A percentile compares a stretch with the other conserved stretches of the same genome.
phyloP scores from a whole-genome alignment of 75 land plant species.

The Picea glauca region DNA sequence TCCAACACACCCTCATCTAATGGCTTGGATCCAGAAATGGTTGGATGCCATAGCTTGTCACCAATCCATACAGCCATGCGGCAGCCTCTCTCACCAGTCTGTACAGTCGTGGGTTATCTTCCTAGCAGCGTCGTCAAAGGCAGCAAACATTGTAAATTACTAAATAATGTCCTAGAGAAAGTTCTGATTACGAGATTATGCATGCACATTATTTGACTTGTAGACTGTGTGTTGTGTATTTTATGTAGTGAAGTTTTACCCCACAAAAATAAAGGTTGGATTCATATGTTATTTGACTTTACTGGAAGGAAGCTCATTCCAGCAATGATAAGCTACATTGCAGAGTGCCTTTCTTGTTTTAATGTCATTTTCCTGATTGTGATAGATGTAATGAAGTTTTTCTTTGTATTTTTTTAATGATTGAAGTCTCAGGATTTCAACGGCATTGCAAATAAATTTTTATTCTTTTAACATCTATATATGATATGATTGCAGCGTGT shows the following conservation, averaged over 20 bases:
- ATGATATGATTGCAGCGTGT: slow-evolving; percentile 54
- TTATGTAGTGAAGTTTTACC: not conserved
- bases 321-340: not conserved
- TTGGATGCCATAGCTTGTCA: too few species aligned
- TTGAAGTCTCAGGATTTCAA: not conserved
- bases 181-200: not conserved
- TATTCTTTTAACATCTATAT: not conserved
- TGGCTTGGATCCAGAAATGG: too few species aligned
- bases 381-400: not conserved
- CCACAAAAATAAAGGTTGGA: not conserved
- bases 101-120: not conserved
- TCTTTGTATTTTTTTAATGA: not conserved
- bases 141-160: not conserved
- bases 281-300: not conserved
- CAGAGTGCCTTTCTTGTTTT: not conserved
- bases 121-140: not conserved
- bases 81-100: too few species aligned
- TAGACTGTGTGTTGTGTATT: not conserved
- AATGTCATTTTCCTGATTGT: not conserved
- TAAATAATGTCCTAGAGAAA: not conserved
- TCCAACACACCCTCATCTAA: too few species aligned
- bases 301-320: not conserved
- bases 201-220: not conserved
- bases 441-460: not conserved
- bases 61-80: too few species aligned